Conservation (phyloP, 371 early-diverging fungal species). For the Haplosporangium sp. region DNA sequence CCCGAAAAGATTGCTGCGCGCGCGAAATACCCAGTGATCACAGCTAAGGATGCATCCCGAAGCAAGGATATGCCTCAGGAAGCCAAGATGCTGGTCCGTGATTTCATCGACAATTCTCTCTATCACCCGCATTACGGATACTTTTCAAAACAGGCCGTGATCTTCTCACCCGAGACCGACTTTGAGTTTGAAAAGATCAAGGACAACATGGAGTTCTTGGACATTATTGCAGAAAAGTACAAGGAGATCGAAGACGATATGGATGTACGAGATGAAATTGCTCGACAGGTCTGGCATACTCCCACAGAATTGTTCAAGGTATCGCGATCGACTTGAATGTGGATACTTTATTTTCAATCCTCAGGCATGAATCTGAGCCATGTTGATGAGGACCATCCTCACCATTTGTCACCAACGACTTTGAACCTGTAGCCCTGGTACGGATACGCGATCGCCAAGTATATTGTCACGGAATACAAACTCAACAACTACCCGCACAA, state of each 20-base stretch:
- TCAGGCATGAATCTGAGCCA: neutral
- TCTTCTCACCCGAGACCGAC: slow-evolving; percentile 80
- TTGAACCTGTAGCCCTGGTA: slow-evolving; percentile 79
- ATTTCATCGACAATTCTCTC: slow-evolving; percentile 95
- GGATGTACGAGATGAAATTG: slow-evolving; percentile 67
- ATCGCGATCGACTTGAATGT: neutral
- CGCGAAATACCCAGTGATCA: slow-evolving; percentile 43
- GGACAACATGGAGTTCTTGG: slow-evolving; percentile 87
- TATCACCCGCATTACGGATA: slow-evolving; percentile 97
- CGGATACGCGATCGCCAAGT: slow-evolving; percentile 91
- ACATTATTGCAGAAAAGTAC: slow-evolving; percentile 82
- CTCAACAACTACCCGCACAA: slow-evolving; percentile 65
- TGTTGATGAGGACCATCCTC: too few species aligned
- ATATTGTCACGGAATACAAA: slow-evolving; percentile 85
- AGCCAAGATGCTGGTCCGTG: slow-evolving; percentile 82
- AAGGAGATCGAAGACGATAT: slow-evolving; percentile 78
- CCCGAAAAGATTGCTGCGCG: slow-evolving; percentile 41
- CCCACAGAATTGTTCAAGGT: slow-evolving; percentile 96
- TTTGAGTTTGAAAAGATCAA: slow-evolving; percentile 77
- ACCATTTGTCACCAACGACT: neutral
- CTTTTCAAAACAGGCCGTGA: slow-evolving; percentile 94
- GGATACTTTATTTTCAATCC: neutral
- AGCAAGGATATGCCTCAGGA: slow-evolving; percentile 60
- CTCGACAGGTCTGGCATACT: slow-evolving; percentile 97
- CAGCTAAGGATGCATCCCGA: slow-evolving; percentile 42